A percentile compares a stretch with the other conserved stretches of the same genome.
Conservation (phyloP, 805 yeast genomes). For the Isabelozyma heimii region DNA sequence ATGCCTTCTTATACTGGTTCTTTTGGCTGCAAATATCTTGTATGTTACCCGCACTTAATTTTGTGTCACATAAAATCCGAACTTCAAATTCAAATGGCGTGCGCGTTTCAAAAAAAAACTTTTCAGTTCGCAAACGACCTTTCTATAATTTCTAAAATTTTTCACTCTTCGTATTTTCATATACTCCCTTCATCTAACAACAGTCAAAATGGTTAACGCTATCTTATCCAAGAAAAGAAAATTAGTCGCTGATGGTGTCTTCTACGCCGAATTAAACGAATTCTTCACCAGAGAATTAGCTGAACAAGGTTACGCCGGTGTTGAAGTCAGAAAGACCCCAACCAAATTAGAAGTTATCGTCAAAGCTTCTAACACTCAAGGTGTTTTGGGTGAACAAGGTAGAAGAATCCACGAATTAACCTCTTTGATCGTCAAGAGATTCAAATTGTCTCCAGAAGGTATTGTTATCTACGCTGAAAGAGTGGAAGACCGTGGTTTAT, state of each 20-base stretch:
- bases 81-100: not conserved
- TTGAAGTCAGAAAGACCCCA: constrained; percentile 98
- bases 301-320: constrained; percentile 99
- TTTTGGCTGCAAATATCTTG: not conserved
- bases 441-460: constrained; percentile 91
- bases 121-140: constrained; percentile 5
- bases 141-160: constrained; percentile 2
- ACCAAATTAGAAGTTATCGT: constrained; percentile 97
- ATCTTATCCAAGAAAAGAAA: constrained; percentile 95
- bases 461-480: constrained; percentile 97
- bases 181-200: constrained; percentile 1
- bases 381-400: constrained; percentile 99
- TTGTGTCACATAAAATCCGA: not conserved
- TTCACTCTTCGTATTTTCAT: constrained; percentile 1
- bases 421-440: constrained; percentile 97
- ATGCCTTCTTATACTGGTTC: too few species aligned
- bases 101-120: constrained; percentile 1
- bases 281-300: constrained; percentile 99
- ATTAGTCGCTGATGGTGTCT: constrained; percentile 99
- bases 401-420: constrained; percentile 99
- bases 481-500: constrained; percentile 98
- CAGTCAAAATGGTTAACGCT: constrained; percentile 29
- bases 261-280: constrained; percentile 99
- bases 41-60: too few species aligned
- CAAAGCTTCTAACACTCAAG: constrained; percentile 98